A percentile compares a stretch with the other conserved stretches of the same genome.
Conservation (phyloP, 257 asterid genomes). For the Przewalskia tangutica region DNA sequence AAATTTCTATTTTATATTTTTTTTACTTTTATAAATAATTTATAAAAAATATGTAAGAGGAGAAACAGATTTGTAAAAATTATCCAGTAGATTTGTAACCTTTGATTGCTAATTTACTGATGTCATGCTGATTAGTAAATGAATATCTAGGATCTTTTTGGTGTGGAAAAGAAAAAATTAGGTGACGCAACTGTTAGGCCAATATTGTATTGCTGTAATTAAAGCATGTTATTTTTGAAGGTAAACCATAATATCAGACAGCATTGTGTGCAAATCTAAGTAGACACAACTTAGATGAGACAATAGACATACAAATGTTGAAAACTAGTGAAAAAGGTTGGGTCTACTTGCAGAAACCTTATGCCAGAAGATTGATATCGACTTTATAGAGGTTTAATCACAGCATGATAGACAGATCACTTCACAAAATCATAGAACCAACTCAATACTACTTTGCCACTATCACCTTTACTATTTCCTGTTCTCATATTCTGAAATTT, state of each 20-base stretch:
- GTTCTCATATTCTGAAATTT: neutral
- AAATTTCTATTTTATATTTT: too few relatives aligned
- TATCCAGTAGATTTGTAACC: neutral
- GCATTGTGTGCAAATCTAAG: neutral
- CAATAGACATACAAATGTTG: neutral
- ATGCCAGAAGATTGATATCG: neutral
- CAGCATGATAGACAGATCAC: neutral
- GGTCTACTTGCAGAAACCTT: neutral
- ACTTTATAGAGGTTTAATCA: neutral
- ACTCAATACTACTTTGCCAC: neutral
- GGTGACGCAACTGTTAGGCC: neutral
- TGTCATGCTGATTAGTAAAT: neutral
- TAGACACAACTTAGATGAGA: neutral
- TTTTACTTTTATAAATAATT: too few relatives aligned
- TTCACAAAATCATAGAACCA: neutral
- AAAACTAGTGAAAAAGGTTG: neutral
- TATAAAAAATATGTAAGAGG: too few relatives aligned
- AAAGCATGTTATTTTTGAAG: neutral
- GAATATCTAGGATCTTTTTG: neutral
- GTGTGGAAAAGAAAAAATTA: neutral
- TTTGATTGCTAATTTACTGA: neutral
- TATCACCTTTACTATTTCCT: neutral
- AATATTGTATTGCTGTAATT: neutral
- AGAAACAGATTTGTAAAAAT: too few relatives aligned
- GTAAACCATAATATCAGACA: neutral